Percentiles rank a stretch among this genome's conserved stretches.
These are phyloP conservation scores for Xylariaceae sp. DNA, from an alignment of 2,329 filamentous ascomycete genomes.

Conservation along the genomic window DNA sequence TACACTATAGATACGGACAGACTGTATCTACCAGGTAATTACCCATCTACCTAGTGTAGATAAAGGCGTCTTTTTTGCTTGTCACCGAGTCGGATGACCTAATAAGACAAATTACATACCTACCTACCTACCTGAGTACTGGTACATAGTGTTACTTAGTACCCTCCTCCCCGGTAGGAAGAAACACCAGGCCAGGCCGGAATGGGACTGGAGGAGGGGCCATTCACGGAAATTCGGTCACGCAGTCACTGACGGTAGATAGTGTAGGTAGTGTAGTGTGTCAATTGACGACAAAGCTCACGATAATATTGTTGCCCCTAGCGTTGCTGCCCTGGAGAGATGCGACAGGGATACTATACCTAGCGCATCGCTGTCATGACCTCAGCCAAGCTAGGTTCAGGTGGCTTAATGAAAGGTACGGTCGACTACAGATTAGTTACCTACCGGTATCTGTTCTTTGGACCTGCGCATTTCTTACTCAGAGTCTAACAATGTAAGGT, in stretches of 20 bases:
- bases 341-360: constrained; percentile 3
- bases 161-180: background rate
- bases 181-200: background rate
- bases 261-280: background rate
- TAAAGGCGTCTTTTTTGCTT: no score
- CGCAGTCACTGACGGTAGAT: background rate
- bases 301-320: constrained; percentile 13
- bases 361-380: background rate
- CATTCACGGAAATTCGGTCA: background rate
- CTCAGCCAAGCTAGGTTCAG: background rate
- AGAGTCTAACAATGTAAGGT: no score
- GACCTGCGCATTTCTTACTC: no score
- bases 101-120: background rate
- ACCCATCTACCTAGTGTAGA: no score
- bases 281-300: constrained; percentile 14
- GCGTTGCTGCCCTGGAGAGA: background rate
- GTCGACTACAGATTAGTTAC: background rate
- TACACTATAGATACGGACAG: background rate
- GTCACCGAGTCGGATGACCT: background rate
- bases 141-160: background rate
- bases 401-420: no score
- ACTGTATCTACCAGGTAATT: no score
- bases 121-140: background rate
- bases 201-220: background rate
- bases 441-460: background rate